phyloP scores from a whole-genome alignment of 495 filamentous ascomycete species.

The Xylaria sp. region DNA sequence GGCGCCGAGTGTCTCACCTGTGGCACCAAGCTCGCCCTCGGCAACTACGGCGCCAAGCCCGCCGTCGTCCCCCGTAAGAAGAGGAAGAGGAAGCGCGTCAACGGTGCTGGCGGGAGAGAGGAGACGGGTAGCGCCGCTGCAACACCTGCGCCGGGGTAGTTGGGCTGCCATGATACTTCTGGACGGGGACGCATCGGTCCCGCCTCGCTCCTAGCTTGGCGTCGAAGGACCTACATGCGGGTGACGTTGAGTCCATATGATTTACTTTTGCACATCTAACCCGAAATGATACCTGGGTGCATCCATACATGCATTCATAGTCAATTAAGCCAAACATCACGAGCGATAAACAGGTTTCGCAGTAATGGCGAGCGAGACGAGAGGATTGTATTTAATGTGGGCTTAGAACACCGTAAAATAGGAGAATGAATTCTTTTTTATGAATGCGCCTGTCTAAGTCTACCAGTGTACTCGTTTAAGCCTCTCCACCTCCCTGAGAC shows the following conservation, averaged over 20 bases:
- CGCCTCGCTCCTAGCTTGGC: neutral
- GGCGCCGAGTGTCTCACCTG: slow-evolving; percentile 87
- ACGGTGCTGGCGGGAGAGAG: slow-evolving; percentile 40
- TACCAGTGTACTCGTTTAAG: slow-evolving; percentile 1
- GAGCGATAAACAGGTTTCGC: neutral
- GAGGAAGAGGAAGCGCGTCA: slow-evolving; percentile 63
- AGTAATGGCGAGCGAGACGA: neutral
- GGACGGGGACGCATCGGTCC: neutral
- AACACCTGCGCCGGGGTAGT: slow-evolving; percentile 41
- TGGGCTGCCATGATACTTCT: neutral
- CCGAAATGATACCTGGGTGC: neutral
- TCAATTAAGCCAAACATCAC: neutral
- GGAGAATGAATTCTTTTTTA: slow-evolving; percentile 4
- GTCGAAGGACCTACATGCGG: neutral
- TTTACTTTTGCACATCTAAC: too few species aligned
- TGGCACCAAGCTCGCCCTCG: slow-evolving; percentile 78
- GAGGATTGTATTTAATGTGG: neutral
- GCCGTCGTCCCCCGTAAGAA: slow-evolving; percentile 78
- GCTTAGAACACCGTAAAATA: neutral
- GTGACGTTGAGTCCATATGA: neutral
- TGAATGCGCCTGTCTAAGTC: neutral
- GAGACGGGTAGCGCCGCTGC: slow-evolving; percentile 52
- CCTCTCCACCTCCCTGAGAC: neutral
- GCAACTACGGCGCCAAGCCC: slow-evolving; percentile 75
- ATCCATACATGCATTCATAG: neutral